Percentiles rank a stretch among this genome's conserved stretches.
Conservation (phyloP, 75 land plant genomes). For the Cryptomeria japonica region DNA sequence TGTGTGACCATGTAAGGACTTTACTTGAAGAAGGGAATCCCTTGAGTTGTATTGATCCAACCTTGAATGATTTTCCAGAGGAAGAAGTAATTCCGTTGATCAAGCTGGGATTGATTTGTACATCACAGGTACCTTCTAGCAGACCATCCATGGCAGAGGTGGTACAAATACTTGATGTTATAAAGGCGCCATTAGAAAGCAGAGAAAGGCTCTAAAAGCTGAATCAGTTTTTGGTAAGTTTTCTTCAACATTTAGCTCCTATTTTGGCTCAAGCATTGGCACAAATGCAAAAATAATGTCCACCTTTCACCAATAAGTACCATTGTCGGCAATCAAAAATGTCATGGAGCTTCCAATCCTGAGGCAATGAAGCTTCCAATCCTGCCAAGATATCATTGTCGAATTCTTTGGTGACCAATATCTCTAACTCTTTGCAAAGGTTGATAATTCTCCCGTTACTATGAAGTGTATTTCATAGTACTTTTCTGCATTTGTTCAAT, state of each 20-base stretch:
- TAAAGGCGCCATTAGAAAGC: slow-evolving; percentile 51
- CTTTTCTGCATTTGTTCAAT: slow-evolving; percentile 2
- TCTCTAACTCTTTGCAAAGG: not conserved
- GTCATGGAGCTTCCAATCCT: not conserved
- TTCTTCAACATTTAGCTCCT: not conserved
- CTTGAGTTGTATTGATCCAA: slow-evolving; percentile 66
- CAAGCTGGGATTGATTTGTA: slow-evolving; percentile 89
- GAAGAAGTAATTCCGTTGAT: slow-evolving; percentile 84
- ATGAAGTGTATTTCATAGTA: not conserved
- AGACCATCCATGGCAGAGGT: slow-evolving; percentile 99
- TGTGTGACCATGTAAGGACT: slow-evolving; percentile 70
- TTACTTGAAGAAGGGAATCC: slow-evolving; percentile 73
- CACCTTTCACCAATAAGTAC: not conserved
- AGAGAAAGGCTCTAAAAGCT: slow-evolving; percentile 1
- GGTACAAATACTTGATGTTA: slow-evolving; percentile 87
- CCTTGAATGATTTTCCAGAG: slow-evolving; percentile 50
- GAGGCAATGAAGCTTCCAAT: not conserved
- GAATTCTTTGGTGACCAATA: not conserved
- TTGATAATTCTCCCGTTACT: not conserved
- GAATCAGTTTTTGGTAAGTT: not conserved
- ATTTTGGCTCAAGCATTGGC: not conserved
- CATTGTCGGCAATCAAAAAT: not conserved
- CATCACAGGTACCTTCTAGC: slow-evolving; percentile 95
- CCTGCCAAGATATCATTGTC: not conserved
- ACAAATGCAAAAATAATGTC: not conserved